A percentile compares a stretch with the other conserved stretches of the same genome.
These are phyloP conservation scores for Epichloe gansuensis DNA, from an alignment of 2,329 filamentous ascomycete genomes.

Conservation along the genomic window DNA sequence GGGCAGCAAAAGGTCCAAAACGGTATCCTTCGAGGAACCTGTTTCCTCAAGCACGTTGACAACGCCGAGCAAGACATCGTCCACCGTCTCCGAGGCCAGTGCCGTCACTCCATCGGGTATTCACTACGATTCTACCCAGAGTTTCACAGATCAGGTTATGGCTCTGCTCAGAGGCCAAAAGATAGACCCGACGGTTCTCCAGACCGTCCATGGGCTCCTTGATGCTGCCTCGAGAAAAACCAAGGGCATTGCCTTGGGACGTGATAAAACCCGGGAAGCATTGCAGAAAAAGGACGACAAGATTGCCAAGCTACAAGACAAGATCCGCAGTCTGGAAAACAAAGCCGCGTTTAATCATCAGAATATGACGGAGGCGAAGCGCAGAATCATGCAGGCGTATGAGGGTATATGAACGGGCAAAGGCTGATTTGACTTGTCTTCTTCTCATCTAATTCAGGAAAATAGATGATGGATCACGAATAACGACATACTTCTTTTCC, in stretches of 20 bases:
- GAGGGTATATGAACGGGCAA: constrained; percentile 21
- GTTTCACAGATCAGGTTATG: constrained; percentile 37
- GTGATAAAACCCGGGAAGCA: constrained; percentile 52
- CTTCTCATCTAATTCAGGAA: too few relatives aligned
- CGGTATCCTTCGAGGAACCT: constrained; percentile 19
- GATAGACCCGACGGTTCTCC: constrained; percentile 25
- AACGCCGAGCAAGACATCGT: constrained; percentile 1
- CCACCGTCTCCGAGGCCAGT: neutral
- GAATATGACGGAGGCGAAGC: constrained; percentile 26
- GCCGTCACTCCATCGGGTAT: constrained; percentile 7
- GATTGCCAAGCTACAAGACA: constrained; percentile 24
- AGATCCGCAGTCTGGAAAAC: constrained; percentile 28
- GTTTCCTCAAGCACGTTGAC: neutral
- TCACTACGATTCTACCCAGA: constrained; percentile 12
- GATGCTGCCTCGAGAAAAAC: constrained; percentile 43
- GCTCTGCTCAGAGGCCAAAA: constrained; percentile 31
- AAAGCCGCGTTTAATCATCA: constrained; percentile 18
- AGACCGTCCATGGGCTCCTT: constrained; percentile 32
- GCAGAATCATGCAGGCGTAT: constrained; percentile 24
- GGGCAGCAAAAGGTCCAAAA: constrained; percentile 19
- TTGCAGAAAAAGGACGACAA: constrained; percentile 49
- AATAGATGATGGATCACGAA: too few relatives aligned
- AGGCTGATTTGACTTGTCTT: neutral
- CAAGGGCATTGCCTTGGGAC: constrained; percentile 49
- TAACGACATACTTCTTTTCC: too few relatives aligned